Evolutionary conservation across 1,139 yeast species (phyloP), one percentile per base, ranked within the genome.

Genomic region (Pichia sp.): DNA sequence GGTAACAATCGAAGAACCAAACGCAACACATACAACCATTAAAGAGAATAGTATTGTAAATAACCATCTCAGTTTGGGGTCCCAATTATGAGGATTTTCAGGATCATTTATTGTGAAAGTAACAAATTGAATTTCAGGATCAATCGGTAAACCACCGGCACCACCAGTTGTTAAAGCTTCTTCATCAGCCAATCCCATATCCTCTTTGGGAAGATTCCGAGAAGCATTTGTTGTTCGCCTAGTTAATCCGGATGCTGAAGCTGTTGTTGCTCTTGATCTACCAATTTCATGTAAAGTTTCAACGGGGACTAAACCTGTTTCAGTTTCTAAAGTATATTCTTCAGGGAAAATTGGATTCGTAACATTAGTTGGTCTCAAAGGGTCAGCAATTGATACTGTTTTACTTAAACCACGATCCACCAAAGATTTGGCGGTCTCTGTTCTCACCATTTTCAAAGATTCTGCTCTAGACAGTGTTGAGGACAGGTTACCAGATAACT

Each of bases 1-100:
- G n/a, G 95, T 80, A 52, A 85, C 79, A 60, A 88, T 81, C 1
- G 95, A 81, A 5, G 95, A 84, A 34, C 96, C 95, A 59, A 82
- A 86, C 2, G 96, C 95, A 18, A 89, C 95, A 51, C 85, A 74
- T 44, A 86, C 80, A 41, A 86, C 95, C 44, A 83, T 68, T 28
- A 76, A 44, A 1, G 95, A 76, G 18, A 83, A 67, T 8, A 79
- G 51, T 23, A 81, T 58, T 1, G 96, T 86, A 55, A 80, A 83
- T 3, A 61, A 14, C 89, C 95, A 82, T 56, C 79, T 78, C 28
- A 62, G 44, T 49, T 54, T 51, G 34, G 67, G 50, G 19, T 73
- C 64, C 96, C 96, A 88, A 60, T 86, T 86, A 55, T 81, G 79
- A 20, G 96, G 96, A 60, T 86, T 88, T 51, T 77, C 88, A 0